These are phyloP conservation scores for Dichotomopilus funicola DNA, from an alignment of 2,329 filamentous ascomycete genomes.

Conservation along the genomic window DNA sequence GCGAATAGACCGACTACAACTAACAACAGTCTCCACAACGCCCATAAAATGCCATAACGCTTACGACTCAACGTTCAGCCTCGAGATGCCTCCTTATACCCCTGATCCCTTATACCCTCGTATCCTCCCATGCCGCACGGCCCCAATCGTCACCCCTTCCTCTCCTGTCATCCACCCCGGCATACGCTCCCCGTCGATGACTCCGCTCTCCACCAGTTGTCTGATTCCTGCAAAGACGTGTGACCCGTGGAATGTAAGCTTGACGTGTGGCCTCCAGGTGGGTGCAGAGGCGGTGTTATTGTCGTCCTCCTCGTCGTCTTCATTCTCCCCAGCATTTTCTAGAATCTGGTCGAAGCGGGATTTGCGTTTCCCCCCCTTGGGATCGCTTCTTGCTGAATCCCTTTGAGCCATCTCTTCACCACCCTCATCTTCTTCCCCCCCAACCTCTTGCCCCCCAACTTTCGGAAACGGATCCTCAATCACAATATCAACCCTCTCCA, in stretches of 20 bases:
- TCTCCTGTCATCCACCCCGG: constrained; percentile 90
- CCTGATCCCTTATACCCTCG: constrained; percentile 51
- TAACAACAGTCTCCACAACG: background rate
- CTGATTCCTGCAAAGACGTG: constrained; percentile 79
- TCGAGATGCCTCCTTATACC: constrained; percentile 28
- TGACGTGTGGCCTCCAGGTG: constrained; percentile 52
- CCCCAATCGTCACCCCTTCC: constrained; percentile 68
- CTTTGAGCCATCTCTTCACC: constrained; percentile 11
- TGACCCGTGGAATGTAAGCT: constrained; percentile 63
- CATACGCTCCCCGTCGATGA: constrained; percentile 71
- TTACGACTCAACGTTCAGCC: background rate
- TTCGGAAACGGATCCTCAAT: constrained; percentile 52
- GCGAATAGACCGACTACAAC: background rate
- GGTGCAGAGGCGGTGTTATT: constrained; percentile 17
- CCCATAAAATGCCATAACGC: too few species aligned
- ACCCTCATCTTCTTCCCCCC: constrained; percentile 27
- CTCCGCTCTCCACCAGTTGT: constrained; percentile 67
- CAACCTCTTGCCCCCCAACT: background rate
- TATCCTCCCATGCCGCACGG: constrained; percentile 61
- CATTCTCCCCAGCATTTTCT: background rate
- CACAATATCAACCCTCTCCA: constrained; percentile 55
- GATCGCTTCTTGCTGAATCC: background rate
- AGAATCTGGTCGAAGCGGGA: constrained; percentile 43
- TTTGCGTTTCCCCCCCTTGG: too few species aligned
- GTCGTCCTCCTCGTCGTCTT: constrained; percentile 23